Evolutionary conservation across 1,139 yeast genomes (phyloP).

Genomic region (Geotrichum citri-aurantii): DNA sequence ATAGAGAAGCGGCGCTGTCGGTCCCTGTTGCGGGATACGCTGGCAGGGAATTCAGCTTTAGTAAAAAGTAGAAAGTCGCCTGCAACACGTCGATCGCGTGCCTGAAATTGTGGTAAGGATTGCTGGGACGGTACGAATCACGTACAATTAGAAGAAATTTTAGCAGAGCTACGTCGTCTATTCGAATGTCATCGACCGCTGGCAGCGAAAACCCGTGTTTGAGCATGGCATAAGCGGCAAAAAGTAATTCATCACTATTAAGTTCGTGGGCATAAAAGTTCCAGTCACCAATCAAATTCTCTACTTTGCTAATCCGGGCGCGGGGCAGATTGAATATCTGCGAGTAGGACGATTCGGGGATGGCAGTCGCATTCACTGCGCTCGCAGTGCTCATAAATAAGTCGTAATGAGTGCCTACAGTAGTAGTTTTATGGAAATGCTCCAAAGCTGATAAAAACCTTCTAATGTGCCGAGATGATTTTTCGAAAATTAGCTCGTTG

Average conservation of each 20-base stretch:
- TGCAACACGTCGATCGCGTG: slow-evolving; percentile 96
- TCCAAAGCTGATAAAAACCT: slow-evolving; percentile 6
- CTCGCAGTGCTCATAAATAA: background rate
- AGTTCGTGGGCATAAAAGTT: slow-evolving; percentile 67
- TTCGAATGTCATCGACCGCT: slow-evolving; percentile 29
- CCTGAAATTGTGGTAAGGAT: slow-evolving; percentile 89
- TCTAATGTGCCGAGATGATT: slow-evolving; percentile 1
- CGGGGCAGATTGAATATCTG: slow-evolving; percentile 9
- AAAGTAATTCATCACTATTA: slow-evolving; percentile 60
- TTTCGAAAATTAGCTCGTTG: background rate
- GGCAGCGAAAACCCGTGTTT: slow-evolving; percentile 43
- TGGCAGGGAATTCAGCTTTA: slow-evolving; percentile 46
- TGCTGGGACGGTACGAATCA: slow-evolving; percentile 73
- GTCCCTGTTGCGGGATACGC: background rate
- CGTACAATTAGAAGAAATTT: slow-evolving; percentile 60
- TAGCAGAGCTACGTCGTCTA: slow-evolving; percentile 44
- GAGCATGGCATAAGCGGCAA: slow-evolving; percentile 55
- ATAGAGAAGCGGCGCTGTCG: background rate
- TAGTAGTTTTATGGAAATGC: background rate
- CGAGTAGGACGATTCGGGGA: background rate
- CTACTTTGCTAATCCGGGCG: slow-evolving; percentile 4
- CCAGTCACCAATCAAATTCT: slow-evolving; percentile 22
- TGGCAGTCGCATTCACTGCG: background rate
- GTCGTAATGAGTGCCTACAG: background rate
- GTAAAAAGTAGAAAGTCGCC: slow-evolving; percentile 66